phyloP scores from a whole-genome alignment of 768 basidiomycete species.

The Botryobasidium botryosum region DNA sequence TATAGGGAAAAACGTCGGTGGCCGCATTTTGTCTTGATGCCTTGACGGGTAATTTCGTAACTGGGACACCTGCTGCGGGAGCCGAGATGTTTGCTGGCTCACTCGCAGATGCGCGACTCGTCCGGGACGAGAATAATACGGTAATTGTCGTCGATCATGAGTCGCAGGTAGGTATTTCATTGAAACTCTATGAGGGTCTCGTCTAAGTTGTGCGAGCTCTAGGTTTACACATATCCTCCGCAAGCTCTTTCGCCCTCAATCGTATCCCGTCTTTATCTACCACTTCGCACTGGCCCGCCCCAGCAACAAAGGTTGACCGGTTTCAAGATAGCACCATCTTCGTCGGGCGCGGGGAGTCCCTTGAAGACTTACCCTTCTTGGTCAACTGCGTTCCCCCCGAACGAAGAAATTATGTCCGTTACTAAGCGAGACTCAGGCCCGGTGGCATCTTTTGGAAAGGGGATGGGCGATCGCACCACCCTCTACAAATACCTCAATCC shows the following conservation, averaged over 20 bases:
- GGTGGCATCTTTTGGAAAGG: slow-evolving; percentile 66
- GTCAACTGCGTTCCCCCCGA: slow-evolving; percentile 37
- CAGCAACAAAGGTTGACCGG: slow-evolving; percentile 28
- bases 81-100: too few relatives aligned
- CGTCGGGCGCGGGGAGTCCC: slow-evolving; percentile 5
- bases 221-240: slow-evolving; percentile 3
- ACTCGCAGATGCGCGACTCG: too few relatives aligned
- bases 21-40: too few relatives aligned
- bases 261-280: neutral
- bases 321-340: neutral
- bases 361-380: slow-evolving; percentile 47
- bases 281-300: slow-evolving; percentile 13
- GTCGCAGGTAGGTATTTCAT: too few relatives aligned
- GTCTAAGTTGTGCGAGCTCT: too few relatives aligned
- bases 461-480: slow-evolving; percentile 73
- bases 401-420: slow-evolving; percentile 40
- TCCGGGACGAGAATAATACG: too few relatives aligned
- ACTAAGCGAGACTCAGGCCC: slow-evolving; percentile 27
- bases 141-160: too few relatives aligned
- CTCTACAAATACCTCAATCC: slow-evolving; percentile 92
- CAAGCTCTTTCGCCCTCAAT: neutral
- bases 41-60: too few relatives aligned
- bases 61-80: too few relatives aligned
- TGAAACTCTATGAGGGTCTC: too few relatives aligned
- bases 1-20: too few relatives aligned